These are phyloP conservation scores for Malus hybrid DNA, from an alignment of 331 rosid genomes.

Conservation along the genomic window DNA sequence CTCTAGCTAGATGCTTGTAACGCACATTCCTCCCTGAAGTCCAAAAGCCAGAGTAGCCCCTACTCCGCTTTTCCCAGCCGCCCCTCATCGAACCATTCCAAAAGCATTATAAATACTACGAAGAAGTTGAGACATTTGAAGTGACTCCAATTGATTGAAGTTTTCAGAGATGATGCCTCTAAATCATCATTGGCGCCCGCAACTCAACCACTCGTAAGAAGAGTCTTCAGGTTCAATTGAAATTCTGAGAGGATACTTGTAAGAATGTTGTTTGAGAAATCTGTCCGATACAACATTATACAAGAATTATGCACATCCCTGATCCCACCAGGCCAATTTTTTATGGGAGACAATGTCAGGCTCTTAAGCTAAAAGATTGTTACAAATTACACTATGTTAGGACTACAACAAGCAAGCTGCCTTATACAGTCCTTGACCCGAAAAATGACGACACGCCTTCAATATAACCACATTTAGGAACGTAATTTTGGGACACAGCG, in stretches of 20 bases:
- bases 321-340: conserved; percentile 16
- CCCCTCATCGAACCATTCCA: too few species aligned
- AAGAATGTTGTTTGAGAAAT: background rate
- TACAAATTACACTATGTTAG: conserved; percentile 13
- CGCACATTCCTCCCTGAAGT: too few species aligned
- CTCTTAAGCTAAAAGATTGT: conserved; percentile 1
- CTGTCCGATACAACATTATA: conserved; percentile 8
- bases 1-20: too few species aligned
- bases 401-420: conserved; percentile 11
- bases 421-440: conserved; percentile 15
- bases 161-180: too few species aligned
- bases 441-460: conserved; percentile 5
- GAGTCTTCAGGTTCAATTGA: background rate
- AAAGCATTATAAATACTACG: conserved; percentile 47
- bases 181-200: background rate
- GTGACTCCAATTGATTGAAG: conserved; percentile 7
- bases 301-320: conserved; percentile 12
- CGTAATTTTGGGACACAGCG: conserved; percentile 1
- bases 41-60: too few species aligned
- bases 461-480: background rate
- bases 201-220: background rate
- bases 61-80: too few species aligned
- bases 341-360: conserved; percentile 17
- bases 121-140: conserved; percentile 53
- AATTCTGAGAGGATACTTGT: background rate